Conservation (phyloP, 441 rosid species). For the Biscutella laevigata region DNA sequence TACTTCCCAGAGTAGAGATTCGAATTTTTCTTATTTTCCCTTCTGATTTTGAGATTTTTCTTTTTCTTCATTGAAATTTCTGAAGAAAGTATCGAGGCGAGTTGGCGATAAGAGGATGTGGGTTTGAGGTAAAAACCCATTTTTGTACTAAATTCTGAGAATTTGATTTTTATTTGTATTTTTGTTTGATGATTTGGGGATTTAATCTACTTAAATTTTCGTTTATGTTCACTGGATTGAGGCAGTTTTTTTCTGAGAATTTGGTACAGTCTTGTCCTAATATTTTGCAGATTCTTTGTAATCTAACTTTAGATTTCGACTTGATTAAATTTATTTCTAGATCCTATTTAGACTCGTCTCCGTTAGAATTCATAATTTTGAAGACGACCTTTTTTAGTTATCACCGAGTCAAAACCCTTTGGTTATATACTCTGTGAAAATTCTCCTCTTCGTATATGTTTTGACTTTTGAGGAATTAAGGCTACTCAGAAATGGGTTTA, state of each 20-base stretch:
- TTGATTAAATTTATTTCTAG: conserved; percentile 1
- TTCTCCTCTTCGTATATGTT: neutral
- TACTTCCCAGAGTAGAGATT: conserved; percentile 7
- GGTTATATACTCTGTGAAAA: neutral
- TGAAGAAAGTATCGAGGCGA: conserved; percentile 5
- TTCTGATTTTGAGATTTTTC: conserved; percentile 11
- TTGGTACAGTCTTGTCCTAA: conserved; percentile 12
- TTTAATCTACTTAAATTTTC: conserved; percentile 2
- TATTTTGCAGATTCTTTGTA: conserved; percentile 19
- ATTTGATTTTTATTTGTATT: neutral
- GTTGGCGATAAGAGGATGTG: conserved; percentile 28
- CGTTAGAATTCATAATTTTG: conserved; percentile 14
- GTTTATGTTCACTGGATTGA: conserved; percentile 5
- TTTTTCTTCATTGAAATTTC: neutral
- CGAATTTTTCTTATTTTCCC: conserved; percentile 8
- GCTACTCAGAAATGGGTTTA: conserved; percentile 4
- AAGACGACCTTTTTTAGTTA: conserved; percentile 12
- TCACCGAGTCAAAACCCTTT: conserved; percentile 22
- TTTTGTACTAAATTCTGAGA: neutral
- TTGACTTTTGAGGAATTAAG: conserved; percentile 13
- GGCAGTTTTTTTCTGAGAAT: neutral
- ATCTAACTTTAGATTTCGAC: conserved; percentile 19
- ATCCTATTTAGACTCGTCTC: conserved; percentile 27
- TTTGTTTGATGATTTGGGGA: conserved; percentile 19
- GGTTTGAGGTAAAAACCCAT: conserved; percentile 26